Percentiles rank a stretch among this genome's conserved stretches.
phyloP scores from a whole-genome alignment of 2,329 filamentous ascomycete genomes.

The Tolypocladium inflatum region DNA sequence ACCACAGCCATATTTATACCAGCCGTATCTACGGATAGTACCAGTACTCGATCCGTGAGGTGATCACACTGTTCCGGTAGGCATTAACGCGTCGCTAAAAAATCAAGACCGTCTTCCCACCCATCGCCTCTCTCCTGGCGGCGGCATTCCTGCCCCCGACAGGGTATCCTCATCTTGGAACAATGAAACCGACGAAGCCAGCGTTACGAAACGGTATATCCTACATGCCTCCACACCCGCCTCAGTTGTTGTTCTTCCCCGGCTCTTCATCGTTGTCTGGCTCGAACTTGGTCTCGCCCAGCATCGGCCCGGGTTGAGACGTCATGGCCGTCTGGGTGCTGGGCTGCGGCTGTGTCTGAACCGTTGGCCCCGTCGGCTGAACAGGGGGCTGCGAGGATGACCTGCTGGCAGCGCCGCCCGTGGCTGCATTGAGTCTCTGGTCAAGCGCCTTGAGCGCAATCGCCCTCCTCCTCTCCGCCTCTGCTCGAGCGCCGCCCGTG shows the following conservation, averaged over 20 bases:
- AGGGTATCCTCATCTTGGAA: neutral
- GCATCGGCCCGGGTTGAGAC: slow-evolving; percentile 41
- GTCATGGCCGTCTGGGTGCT: slow-evolving; percentile 50
- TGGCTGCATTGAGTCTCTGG: slow-evolving; percentile 81
- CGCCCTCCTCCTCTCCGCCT: slow-evolving; percentile 82
- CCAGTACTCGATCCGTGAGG: too few species aligned
- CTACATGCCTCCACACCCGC: neutral
- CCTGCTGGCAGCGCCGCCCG: slow-evolving; percentile 33
- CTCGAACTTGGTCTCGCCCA: slow-evolving; percentile 62
- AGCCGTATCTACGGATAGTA: neutral
- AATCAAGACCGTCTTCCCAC: neutral
- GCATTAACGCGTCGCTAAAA: neutral
- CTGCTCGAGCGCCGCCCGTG: slow-evolving; percentile 66
- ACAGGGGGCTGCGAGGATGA: slow-evolving; percentile 22
- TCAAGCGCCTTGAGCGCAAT: slow-evolving; percentile 87
- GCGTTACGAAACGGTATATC: neutral
- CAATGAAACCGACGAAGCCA: neutral
- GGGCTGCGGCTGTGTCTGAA: slow-evolving; percentile 46
- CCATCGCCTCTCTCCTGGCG: neutral
- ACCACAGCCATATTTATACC: neutral
- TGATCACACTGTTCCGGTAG: neutral
- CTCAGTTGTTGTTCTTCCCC: slow-evolving; percentile 19
- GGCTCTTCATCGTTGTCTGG: slow-evolving; percentile 46
- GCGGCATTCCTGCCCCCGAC: neutral
- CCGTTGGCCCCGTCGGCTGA: slow-evolving; percentile 41